Conservation (phyloP, 805 yeast species). For the Candida nanaspora region DNA sequence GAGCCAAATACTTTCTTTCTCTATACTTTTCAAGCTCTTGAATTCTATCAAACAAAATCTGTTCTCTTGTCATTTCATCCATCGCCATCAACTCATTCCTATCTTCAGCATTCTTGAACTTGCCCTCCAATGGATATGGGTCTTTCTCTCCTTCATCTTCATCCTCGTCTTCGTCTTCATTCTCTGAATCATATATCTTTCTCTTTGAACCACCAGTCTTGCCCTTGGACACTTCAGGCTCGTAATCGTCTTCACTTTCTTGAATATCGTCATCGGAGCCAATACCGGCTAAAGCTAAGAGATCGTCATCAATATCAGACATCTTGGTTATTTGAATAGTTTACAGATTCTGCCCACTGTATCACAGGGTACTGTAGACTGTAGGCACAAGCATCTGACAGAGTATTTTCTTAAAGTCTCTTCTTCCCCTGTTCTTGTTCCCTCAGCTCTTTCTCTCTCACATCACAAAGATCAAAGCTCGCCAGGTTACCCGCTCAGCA, state of each 20-base stretch:
- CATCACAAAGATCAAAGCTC: no score
- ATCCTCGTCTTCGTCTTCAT: slow-evolving; percentile 26
- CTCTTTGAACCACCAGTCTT: slow-evolving; percentile 17
- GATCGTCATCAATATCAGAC: slow-evolving; percentile 92
- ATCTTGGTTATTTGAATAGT: slow-evolving; percentile 27
- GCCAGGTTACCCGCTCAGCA: no score
- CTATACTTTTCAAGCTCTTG: slow-evolving; percentile 86
- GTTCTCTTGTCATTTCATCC: slow-evolving; percentile 92
- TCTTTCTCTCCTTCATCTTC: slow-evolving; percentile 38
- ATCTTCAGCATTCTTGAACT: slow-evolving; percentile 79
- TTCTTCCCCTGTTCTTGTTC: no score
- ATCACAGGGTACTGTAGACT: no score
- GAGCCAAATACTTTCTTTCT: slow-evolving; percentile 76
- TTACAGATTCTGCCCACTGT: no score
- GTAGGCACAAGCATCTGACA: no score
- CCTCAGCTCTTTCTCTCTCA: no score
- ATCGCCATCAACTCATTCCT: slow-evolving; percentile 54
- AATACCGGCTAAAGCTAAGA: slow-evolving; percentile 89
- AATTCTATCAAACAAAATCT: slow-evolving; percentile 82
- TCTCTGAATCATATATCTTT: slow-evolving; percentile 26
- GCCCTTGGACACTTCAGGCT: slow-evolving; percentile 24
- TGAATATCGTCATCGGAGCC: slow-evolving; percentile 41
- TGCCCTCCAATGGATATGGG: slow-evolving; percentile 93
- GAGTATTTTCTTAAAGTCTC: no score
- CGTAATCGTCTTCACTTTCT: slow-evolving; percentile 26